phyloP scores from a whole-genome alignment of 1,139 yeast species.

The Sugiyamaella xylanicola region DNA sequence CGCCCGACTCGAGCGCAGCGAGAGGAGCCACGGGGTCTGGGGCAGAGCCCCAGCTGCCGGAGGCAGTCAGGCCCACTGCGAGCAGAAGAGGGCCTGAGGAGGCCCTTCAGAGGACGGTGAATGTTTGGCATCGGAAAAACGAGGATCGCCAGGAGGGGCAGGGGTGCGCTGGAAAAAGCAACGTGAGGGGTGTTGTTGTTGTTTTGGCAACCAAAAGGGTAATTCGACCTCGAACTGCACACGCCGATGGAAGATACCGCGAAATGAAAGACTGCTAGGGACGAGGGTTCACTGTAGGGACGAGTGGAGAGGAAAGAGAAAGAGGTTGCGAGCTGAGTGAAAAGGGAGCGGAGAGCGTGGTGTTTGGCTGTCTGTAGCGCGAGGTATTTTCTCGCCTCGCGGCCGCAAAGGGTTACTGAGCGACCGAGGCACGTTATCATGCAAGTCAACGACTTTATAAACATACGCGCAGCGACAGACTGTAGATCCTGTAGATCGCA shows the following conservation, averaged over 20 bases:
- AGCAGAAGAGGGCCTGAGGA: too few relatives aligned
- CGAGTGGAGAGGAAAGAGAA: too few relatives aligned
- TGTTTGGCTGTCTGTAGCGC: too few relatives aligned
- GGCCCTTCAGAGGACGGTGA: not conserved
- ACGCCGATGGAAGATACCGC: too few relatives aligned
- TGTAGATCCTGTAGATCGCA: too few relatives aligned
- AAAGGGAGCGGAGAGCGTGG: too few relatives aligned
- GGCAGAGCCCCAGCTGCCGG: conserved; percentile 5
- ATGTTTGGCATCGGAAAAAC: not conserved
- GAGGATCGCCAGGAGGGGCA: not conserved
- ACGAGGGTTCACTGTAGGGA: too few relatives aligned
- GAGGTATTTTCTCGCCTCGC: not conserved
- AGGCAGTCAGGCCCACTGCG: not conserved
- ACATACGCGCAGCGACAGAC: too few relatives aligned
- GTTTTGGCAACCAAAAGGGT: not conserved
- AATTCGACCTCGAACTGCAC: not conserved
- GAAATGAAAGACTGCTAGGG: too few relatives aligned
- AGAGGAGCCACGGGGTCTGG: not conserved
- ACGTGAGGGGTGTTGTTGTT: not conserved
- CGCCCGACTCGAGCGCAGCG: not conserved
- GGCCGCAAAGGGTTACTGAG: not conserved
- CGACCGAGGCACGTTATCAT: not conserved
- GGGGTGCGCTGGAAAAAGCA: not conserved
- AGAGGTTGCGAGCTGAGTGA: too few relatives aligned
- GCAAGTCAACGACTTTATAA: too few relatives aligned